These are phyloP conservation scores for Debaryomyces sp. DNA, from an alignment of 1,139 yeast genomes.

Conservation along the genomic window DNA sequence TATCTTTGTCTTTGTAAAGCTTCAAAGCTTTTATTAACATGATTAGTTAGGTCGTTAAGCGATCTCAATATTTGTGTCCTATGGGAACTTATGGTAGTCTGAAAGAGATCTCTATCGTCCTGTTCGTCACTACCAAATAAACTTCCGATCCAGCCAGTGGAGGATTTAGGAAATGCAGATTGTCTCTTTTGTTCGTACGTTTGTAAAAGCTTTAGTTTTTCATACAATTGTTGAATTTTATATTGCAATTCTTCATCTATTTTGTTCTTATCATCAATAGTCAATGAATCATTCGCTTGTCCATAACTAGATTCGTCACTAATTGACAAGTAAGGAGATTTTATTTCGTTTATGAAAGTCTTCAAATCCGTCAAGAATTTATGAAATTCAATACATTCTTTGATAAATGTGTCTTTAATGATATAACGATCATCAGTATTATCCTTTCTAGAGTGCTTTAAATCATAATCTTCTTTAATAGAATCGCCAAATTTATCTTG, in stretches of 20 bases:
- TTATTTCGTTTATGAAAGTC: slow-evolving; percentile 40
- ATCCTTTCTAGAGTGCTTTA: slow-evolving; percentile 8
- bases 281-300: slow-evolving; percentile 22
- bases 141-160: slow-evolving; percentile 27
- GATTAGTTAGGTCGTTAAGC: slow-evolving; percentile 37
- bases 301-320: slow-evolving; percentile 27
- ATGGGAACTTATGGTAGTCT: slow-evolving; percentile 29
- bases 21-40: slow-evolving; percentile 38
- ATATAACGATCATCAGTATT: slow-evolving; percentile 15
- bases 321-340: slow-evolving; percentile 46
- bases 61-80: slow-evolving; percentile 44
- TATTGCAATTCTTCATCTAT: slow-evolving; percentile 58
- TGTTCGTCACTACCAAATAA: slow-evolving; percentile 34
- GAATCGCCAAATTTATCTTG: slow-evolving; percentile 28
- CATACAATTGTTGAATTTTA: slow-evolving; percentile 52
- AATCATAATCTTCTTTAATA: slow-evolving; percentile 12
- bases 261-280: slow-evolving; percentile 52
- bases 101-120: slow-evolving; percentile 30
- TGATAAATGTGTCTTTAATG: slow-evolving; percentile 52
- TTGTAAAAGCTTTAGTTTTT: slow-evolving; percentile 52
- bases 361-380: slow-evolving; percentile 41
- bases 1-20: slow-evolving; percentile 46
- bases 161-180: slow-evolving; percentile 12
- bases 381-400: slow-evolving; percentile 52
- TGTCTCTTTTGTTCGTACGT: slow-evolving; percentile 53